A percentile compares a stretch with the other conserved stretches of the same genome.
Conservation (phyloP, 495 filamentous ascomycete species). For the Ramalina peruviana region DNA sequence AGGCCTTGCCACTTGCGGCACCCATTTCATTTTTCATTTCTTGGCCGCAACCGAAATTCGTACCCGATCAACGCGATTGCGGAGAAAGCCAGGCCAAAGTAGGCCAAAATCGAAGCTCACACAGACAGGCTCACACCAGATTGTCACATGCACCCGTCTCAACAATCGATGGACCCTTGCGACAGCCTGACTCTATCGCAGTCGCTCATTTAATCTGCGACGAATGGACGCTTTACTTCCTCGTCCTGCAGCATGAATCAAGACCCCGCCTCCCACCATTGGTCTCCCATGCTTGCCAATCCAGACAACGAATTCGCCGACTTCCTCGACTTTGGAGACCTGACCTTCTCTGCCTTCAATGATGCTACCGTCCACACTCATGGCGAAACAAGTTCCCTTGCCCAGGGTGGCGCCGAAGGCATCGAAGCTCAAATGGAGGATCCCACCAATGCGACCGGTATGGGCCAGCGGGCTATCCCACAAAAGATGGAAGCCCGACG, state of each 20-base stretch:
- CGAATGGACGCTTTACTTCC: slow-evolving; percentile 9
- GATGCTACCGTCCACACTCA: slow-evolving; percentile 4
- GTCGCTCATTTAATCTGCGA: background rate
- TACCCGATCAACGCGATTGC: too few relatives aligned
- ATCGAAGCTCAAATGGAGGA: slow-evolving; percentile 9
- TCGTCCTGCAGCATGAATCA: slow-evolving; percentile 10
- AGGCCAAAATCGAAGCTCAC: too few relatives aligned
- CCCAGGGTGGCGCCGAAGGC: slow-evolving; percentile 7
- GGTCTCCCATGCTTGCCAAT: slow-evolving; percentile 15
- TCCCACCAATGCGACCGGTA: background rate
- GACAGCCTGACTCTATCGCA: too few relatives aligned
- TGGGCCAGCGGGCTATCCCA: slow-evolving; percentile 15
- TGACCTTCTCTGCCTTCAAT: slow-evolving; percentile 30
- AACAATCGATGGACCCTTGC: too few relatives aligned
- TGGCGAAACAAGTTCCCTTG: background rate
- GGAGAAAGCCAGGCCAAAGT: too few relatives aligned
- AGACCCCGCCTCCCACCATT: slow-evolving; percentile 4
- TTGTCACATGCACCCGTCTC: too few relatives aligned
- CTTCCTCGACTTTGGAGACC: slow-evolving; percentile 37
- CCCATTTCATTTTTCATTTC: background rate
- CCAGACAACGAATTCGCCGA: slow-evolving; percentile 38
- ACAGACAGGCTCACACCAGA: too few relatives aligned
- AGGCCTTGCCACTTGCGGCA: background rate
- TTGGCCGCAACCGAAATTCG: too few relatives aligned
- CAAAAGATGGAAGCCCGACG: slow-evolving; percentile 18